Percentiles rank a stretch among this genome's conserved stretches.
Evolutionary conservation across 1,139 yeast genomes (phyloP).

Genomic region (Zygosaccharomyces pseudobailii): DNA sequence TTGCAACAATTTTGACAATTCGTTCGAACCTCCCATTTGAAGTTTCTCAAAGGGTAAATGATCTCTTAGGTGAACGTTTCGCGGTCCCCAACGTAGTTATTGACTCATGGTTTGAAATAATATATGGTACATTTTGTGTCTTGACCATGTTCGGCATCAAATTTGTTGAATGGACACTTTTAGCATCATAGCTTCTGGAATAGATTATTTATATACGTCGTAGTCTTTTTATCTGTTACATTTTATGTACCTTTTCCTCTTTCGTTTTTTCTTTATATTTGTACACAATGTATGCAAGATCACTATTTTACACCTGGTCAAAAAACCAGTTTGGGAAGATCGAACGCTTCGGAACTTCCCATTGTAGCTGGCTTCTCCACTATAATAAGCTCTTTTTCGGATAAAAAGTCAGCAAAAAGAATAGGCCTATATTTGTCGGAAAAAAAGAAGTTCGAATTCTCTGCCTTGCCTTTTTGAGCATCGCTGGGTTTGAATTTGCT

Average conservation of each 20-base stretch:
- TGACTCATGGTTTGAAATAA: conserved; percentile 76
- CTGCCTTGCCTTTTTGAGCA: conserved; percentile 32
- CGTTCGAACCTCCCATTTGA: conserved; percentile 66
- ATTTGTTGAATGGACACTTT: conserved; percentile 24
- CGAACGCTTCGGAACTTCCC: conserved; percentile 64
- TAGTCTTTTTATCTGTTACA: too few relatives aligned
- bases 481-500: conserved; percentile 28
- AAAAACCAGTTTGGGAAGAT: conserved; percentile 59
- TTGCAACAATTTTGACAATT: conserved; percentile 74
- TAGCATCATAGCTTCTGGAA: background rate
- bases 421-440: conserved; percentile 75
- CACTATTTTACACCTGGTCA: conserved; percentile 25
- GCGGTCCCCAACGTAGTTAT: conserved; percentile 48
- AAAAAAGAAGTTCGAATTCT: conserved; percentile 58
- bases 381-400: conserved; percentile 56
- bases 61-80: conserved; percentile 31
- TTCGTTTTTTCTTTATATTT: background rate
- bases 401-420: conserved; percentile 55
- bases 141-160: conserved; percentile 47
- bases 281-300: background rate
- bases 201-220: too few relatives aligned
- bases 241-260: too few relatives aligned
- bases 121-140: conserved; percentile 56
- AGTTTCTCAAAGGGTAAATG: conserved; percentile 41
- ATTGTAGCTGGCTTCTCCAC: conserved; percentile 70